Conservation (phyloP, 2,329 filamentous ascomycete genomes). For the Calonectria honghensis region DNA sequence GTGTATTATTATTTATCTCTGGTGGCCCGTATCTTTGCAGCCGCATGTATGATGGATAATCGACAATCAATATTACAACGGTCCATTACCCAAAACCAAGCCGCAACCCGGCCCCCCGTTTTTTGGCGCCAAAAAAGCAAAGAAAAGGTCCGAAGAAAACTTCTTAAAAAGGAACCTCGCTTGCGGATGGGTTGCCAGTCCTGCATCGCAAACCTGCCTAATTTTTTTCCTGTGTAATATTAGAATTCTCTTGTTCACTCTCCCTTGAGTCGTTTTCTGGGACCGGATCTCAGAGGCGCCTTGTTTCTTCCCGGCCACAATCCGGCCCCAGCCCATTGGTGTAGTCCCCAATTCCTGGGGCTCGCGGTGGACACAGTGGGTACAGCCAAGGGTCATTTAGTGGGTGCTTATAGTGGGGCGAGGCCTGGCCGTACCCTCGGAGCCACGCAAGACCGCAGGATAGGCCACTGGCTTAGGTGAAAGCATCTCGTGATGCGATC, state of each 20-base stretch:
- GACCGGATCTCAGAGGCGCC: slow-evolving; percentile 22
- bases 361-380: slow-evolving; percentile 34
- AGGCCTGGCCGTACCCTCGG: slow-evolving; percentile 24
- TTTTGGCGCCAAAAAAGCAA: slow-evolving; percentile 14
- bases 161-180: slow-evolving; percentile 2
- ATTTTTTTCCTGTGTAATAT: neutral
- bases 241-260: neutral
- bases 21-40: slow-evolving; percentile 8
- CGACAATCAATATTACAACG: slow-evolving; percentile 23
- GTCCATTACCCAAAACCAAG: slow-evolving; percentile 29
- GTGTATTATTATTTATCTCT: slow-evolving; percentile 21
- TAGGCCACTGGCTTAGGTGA: slow-evolving; percentile 50
- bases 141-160: slow-evolving; percentile 18
- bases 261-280: neutral
- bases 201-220: neutral
- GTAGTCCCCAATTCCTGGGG: slow-evolving; percentile 31
- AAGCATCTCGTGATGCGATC: slow-evolving; percentile 55
- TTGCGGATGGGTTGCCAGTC: neutral
- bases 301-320: slow-evolving; percentile 29
- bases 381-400: slow-evolving; percentile 3
- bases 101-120: slow-evolving; percentile 5
- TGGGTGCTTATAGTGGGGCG: slow-evolving; percentile 16
- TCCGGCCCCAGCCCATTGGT: slow-evolving; percentile 29
- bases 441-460: slow-evolving; percentile 27
- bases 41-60: neutral